Evolutionary conservation across 768 basidiomycete species (phyloP).

Genomic region (Gautieria morchelliformis): DNA sequence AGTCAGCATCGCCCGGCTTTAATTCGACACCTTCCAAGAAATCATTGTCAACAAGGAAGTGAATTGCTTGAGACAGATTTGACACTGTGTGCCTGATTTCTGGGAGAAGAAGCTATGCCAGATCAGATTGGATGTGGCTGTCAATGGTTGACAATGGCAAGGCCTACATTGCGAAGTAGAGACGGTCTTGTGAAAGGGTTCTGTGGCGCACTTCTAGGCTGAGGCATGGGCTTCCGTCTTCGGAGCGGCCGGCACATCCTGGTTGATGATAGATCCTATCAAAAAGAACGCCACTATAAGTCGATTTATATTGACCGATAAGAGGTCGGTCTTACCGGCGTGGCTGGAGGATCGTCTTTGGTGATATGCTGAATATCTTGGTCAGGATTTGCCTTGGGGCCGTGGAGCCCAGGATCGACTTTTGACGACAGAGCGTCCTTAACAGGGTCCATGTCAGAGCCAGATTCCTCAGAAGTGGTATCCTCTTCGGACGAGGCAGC

Average conservation of each 20-base stretch:
- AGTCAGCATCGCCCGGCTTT: conserved; percentile 64
- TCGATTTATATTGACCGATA: neutral
- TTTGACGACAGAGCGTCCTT: conserved; percentile 20
- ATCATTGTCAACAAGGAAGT: conserved; percentile 83
- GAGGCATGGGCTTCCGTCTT: conserved; percentile 14
- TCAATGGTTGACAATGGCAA: neutral
- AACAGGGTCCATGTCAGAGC: conserved; percentile 19
- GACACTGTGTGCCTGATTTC: conserved; percentile 86
- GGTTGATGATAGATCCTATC: neutral
- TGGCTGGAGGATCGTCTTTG: conserved; percentile 15
- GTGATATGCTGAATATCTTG: neutral
- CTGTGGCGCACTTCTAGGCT: conserved; percentile 40
- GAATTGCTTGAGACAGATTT: conserved; percentile 86
- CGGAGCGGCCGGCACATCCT: neutral
- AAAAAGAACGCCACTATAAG: neutral
- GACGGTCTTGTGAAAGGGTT: conserved; percentile 67
- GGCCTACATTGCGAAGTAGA: conserved; percentile 69
- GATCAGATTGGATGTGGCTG: neutral
- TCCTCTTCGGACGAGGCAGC: neutral
- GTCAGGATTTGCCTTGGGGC: neutral
- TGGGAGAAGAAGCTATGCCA: conserved; percentile 59
- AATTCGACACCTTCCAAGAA: conserved; percentile 76
- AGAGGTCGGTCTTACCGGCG: neutral
- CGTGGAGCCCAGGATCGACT: neutral
- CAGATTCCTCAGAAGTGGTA: conserved; percentile 13